Evolutionary conservation across 768 basidiomycete species (phyloP).

Genomic region (Wakefieldia striispora): DNA sequence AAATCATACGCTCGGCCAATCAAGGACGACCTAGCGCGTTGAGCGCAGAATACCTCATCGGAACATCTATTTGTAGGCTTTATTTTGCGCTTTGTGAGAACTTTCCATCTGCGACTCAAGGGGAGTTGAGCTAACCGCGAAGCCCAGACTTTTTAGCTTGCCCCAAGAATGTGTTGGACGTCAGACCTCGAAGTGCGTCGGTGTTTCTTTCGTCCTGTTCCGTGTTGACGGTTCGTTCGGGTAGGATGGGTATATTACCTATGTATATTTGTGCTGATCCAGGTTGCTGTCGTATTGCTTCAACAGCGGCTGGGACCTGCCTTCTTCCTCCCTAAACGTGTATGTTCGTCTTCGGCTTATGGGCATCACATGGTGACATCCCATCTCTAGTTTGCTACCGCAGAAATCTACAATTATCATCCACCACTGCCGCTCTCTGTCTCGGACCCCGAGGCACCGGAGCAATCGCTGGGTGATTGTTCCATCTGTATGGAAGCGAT

Average conservation of each 20-base stretch:
- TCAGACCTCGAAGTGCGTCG: constrained; percentile 66
- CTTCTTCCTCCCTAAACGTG: constrained; percentile 78
- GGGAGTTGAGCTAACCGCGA: not conserved
- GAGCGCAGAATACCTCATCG: constrained; percentile 67
- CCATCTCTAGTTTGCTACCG: constrained; percentile 49
- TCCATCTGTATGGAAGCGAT: constrained; percentile 94
- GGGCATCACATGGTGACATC: not conserved
- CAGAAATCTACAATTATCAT: constrained; percentile 81
- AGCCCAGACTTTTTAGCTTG: constrained; percentile 74
- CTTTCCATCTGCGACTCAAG: not conserved
- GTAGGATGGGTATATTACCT: constrained; percentile 67
- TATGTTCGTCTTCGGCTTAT: constrained; percentile 32
- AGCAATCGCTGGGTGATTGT: constrained; percentile 80
- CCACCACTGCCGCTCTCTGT: constrained; percentile 58
- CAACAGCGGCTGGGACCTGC: constrained; percentile 78
- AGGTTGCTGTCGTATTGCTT: constrained; percentile 59
- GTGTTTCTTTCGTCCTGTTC: not conserved
- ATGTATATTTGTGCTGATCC: constrained; percentile 56
- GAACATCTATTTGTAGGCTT: constrained; percentile 70
- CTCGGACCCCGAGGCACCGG: constrained; percentile 71
- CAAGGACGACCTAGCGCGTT: constrained; percentile 72
- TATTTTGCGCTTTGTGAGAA: constrained; percentile 73
- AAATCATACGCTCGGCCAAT: constrained; percentile 74
- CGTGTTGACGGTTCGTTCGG: not conserved
- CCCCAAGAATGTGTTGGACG: constrained; percentile 83